A percentile compares a stretch with the other conserved stretches of the same genome.
These are phyloP conservation scores for Schwanniomyces sp. DNA, from an alignment of 805 yeast genomes.

Conservation along the genomic window DNA sequence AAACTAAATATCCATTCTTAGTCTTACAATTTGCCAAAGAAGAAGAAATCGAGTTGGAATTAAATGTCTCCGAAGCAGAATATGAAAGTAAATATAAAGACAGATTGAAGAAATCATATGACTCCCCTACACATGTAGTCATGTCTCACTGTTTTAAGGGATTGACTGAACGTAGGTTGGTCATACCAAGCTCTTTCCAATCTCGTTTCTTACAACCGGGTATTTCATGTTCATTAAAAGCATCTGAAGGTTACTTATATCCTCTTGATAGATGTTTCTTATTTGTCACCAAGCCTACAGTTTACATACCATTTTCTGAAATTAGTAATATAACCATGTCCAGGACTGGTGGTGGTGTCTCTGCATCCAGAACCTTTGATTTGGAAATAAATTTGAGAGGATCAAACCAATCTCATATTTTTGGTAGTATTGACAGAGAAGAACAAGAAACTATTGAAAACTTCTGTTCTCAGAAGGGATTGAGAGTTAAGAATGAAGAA, in stretches of 20 bases:
- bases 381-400: constrained; percentile 72
- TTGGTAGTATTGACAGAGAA: constrained; percentile 86
- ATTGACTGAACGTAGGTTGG: constrained; percentile 79
- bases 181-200: constrained; percentile 79
- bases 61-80: constrained; percentile 82
- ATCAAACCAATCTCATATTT: constrained; percentile 67
- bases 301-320: constrained; percentile 85
- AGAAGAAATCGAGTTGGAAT: constrained; percentile 87
- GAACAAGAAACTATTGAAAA: constrained; percentile 81
- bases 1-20: constrained; percentile 90
- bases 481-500: constrained; percentile 84
- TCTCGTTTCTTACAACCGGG: constrained; percentile 82
- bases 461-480: constrained; percentile 73
- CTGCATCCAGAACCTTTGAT: constrained; percentile 89
- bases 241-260: constrained; percentile 90
- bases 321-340: constrained; percentile 77
- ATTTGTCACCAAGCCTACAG: constrained; percentile 91
- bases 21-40: constrained; percentile 87
- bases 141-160: constrained; percentile 88
- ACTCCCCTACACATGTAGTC: constrained; percentile 82
- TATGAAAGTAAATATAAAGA: constrained; percentile 74
- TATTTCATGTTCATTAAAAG: constrained; percentile 88
- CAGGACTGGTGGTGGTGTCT: constrained; percentile 75
- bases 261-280: constrained; percentile 90
- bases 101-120: constrained; percentile 72